These are phyloP conservation scores for Coemansia umbellata DNA, from an alignment of 192 early-diverging fungal species.

Conservation along the genomic window DNA sequence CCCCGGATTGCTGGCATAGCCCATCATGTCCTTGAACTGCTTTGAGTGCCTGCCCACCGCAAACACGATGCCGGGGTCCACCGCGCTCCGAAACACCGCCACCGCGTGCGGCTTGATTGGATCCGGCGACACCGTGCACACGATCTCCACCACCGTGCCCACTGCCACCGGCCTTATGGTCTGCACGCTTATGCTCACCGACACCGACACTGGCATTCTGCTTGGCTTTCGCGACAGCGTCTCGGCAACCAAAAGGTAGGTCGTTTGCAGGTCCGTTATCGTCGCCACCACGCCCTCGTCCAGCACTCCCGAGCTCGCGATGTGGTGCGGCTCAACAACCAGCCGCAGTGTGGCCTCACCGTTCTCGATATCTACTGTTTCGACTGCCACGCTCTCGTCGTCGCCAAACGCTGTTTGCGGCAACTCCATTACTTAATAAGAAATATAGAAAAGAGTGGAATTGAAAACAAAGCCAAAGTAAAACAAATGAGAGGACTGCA, in stretches of 20 bases:
- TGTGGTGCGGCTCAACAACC: constrained; percentile 11
- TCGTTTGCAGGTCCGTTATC: constrained; percentile 35
- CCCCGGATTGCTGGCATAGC: constrained; percentile 8
- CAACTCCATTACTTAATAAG: not conserved
- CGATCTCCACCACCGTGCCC: constrained; percentile 17
- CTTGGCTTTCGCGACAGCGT: constrained; percentile 4
- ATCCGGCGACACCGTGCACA: constrained; percentile 3
- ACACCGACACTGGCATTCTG: constrained; percentile 27
- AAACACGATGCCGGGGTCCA: constrained; percentile 18
- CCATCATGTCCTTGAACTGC: constrained; percentile 19
- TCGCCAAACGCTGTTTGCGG: constrained; percentile 13
- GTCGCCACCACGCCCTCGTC: constrained; percentile 41
- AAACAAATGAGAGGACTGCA: not conserved
- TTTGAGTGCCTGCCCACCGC: constrained; percentile 30
- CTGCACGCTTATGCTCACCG: constrained; percentile 26
- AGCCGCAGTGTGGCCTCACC: constrained; percentile 12
- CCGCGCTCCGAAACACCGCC: constrained; percentile 16
- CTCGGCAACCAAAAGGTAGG: constrained; percentile 27
- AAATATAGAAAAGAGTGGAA: not conserved
- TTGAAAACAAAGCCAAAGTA: not conserved
- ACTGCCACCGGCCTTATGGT: constrained; percentile 8
- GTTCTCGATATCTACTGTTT: not conserved
- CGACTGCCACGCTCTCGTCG: constrained; percentile 3
- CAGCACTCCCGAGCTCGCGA: constrained; percentile 18
- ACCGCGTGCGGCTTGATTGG: constrained; percentile 13